Conservation (phyloP, 352 stramenopile genomes). For the Globisporangium parvum region DNA sequence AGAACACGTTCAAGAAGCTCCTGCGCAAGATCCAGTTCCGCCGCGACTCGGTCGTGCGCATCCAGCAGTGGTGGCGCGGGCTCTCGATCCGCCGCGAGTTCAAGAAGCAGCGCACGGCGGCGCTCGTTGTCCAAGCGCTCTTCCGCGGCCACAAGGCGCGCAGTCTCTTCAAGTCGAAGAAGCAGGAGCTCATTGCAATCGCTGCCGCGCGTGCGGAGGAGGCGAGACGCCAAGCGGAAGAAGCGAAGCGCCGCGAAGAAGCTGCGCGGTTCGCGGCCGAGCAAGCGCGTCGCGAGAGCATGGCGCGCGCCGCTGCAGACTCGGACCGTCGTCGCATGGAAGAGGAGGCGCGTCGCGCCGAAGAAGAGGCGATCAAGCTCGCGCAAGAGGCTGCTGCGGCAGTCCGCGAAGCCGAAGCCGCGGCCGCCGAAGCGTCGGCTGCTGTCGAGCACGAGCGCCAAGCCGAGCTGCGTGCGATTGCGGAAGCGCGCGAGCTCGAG, state of each 20-base stretch:
- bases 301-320: constrained; percentile 43
- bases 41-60: constrained; percentile 48
- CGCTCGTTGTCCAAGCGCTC: constrained; percentile 65
- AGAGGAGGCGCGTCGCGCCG: constrained; percentile 56
- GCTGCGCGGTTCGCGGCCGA: constrained; percentile 55
- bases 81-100: constrained; percentile 67
- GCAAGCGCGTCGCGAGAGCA: constrained; percentile 43
- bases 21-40: constrained; percentile 62
- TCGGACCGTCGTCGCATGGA: constrained; percentile 66
- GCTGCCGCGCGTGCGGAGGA: constrained; percentile 69
- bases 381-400: constrained; percentile 48
- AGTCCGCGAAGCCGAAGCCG: constrained; percentile 52
- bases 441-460: constrained; percentile 79
- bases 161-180: constrained; percentile 75
- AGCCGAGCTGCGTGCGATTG: constrained; percentile 73
- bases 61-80: constrained; percentile 85
- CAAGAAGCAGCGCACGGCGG: constrained; percentile 74
- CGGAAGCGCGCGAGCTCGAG: constrained; percentile 62
- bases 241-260: constrained; percentile 81
- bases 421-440: constrained; percentile 67
- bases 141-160: constrained; percentile 78
- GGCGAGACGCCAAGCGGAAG: constrained; percentile 63
- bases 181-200: constrained; percentile 79
- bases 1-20: constrained; percentile 45
- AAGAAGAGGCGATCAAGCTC: constrained; percentile 53